Percentiles rank a stretch among this genome's conserved stretches.
These are phyloP conservation scores for Talaromyces sp. DNA, from an alignment of 2,329 filamentous ascomycete genomes.

Conservation along the genomic window DNA sequence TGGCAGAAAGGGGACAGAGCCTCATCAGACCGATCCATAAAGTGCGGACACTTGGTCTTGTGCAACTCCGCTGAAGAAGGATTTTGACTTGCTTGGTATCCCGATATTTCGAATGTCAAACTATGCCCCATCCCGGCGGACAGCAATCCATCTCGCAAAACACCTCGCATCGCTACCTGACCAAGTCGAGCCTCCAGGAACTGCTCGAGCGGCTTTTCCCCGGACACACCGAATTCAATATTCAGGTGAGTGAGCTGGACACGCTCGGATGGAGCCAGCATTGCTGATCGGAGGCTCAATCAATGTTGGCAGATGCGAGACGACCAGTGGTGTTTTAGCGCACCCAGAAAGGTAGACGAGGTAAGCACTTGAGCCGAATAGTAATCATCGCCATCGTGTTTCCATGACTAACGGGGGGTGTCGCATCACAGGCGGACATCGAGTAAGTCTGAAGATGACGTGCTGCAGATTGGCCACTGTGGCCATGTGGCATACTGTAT, in stretches of 20 bases:
- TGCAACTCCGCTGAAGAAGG: neutral
- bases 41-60: neutral
- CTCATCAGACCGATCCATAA: neutral
- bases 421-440: constrained; percentile 1
- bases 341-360: constrained; percentile 11
- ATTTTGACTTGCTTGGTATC: neutral
- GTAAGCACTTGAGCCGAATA: neutral
- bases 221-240: constrained; percentile 14
- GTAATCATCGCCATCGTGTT: neutral
- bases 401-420: neutral
- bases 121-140: constrained; percentile 5
- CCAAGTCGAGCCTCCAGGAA: constrained; percentile 13
- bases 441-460: constrained; percentile 1
- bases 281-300: neutral
- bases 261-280: neutral
- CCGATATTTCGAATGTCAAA: neutral
- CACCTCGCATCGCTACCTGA: constrained; percentile 13
- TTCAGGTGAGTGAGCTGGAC: constrained; percentile 19
- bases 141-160: constrained; percentile 11
- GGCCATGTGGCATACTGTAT: neutral
- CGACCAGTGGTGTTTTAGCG: constrained; percentile 11
- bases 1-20: neutral
- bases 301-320: constrained; percentile 5
- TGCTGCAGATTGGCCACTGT: neutral
- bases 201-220: constrained; percentile 18